These are phyloP conservation scores for Penicillium sp. DNA, from an alignment of 2,329 filamentous ascomycete genomes.

Conservation along the genomic window DNA sequence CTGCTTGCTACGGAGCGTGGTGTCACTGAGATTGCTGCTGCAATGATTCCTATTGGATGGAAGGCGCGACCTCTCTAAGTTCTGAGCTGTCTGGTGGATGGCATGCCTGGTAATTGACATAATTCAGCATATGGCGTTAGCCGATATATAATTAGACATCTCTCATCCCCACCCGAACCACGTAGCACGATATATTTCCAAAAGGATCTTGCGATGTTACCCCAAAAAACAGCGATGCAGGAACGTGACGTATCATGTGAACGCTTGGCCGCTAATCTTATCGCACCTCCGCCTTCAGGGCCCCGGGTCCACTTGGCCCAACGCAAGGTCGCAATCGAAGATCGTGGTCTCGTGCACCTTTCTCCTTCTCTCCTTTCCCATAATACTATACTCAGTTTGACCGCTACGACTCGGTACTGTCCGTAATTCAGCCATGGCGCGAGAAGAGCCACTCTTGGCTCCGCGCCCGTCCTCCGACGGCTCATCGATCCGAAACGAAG, in stretches of 20 bases:
- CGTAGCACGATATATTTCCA: not conserved
- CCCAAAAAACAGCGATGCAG: not conserved
- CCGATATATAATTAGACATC: not conserved
- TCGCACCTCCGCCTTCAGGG: conserved; percentile 5
- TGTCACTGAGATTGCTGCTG: conserved; percentile 79
- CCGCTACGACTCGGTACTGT: not conserved
- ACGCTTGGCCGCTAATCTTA: conserved; percentile 9
- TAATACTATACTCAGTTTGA: not conserved
- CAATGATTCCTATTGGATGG: conserved; percentile 85
- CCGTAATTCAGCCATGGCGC: conserved; percentile 29
- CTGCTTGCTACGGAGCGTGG: conserved; percentile 91
- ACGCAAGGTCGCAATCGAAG: not conserved
- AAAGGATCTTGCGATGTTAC: not conserved
- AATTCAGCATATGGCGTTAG: not conserved
- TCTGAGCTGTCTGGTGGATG: not conserved
- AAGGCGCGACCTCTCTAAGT: conserved; percentile 44
- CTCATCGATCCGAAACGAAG: conserved; percentile 57
- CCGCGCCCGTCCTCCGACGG: conserved; percentile 58
- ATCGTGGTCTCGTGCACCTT: not conserved
- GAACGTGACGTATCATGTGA: conserved; percentile 13
- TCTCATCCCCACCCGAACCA: conserved; percentile 9
- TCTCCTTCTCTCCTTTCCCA: not conserved
- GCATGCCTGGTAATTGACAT: not conserved
- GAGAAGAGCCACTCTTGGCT: conserved; percentile 56
- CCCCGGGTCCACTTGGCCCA: conserved; percentile 2